These are phyloP conservation scores for Sonneratia caseolaris DNA, from an alignment of 345 rosid genomes.

Conservation along the genomic window DNA sequence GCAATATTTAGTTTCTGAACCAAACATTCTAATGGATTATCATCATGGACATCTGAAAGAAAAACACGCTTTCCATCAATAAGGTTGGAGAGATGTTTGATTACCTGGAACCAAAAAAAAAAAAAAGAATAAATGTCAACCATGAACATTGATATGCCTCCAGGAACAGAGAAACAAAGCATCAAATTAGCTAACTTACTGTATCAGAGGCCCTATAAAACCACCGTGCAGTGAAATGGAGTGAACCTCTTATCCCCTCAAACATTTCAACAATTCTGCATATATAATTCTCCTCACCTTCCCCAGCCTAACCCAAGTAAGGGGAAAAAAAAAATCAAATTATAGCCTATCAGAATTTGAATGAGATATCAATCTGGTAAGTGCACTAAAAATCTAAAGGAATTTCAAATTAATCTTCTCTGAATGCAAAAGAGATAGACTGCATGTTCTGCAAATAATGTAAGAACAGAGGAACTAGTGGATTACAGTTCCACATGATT, in stretches of 20 bases:
- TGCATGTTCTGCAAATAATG: too few species aligned
- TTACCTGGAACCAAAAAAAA: conserved; percentile 27
- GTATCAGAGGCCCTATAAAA: conserved; percentile 64
- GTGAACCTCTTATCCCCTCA: conserved; percentile 32
- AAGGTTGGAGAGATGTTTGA: conserved; percentile 15
- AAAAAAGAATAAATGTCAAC: not conserved
- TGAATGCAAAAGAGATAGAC: too few species aligned
- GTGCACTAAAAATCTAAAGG: too few species aligned
- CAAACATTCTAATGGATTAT: conserved; percentile 44
- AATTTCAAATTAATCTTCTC: too few species aligned
- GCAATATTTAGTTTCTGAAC: conserved; percentile 36
- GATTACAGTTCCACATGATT: too few species aligned
- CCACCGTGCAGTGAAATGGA: conserved; percentile 64
- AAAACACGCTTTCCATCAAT: conserved; percentile 48
- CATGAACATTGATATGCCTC: not conserved
- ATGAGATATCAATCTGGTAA: not conserved
- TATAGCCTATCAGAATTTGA: not conserved
- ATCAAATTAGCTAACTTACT: conserved; percentile 26
- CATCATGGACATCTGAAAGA: conserved; percentile 42
- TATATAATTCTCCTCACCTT: conserved; percentile 29
- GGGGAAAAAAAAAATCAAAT: not conserved
- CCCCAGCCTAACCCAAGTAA: conserved; percentile 33
- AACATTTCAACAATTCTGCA: conserved; percentile 60
- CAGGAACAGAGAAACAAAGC: not conserved
- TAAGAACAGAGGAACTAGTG: too few species aligned